These are phyloP conservation scores for Boletus huronensis DNA, from an alignment of 768 basidiomycete genomes.

Conservation along the genomic window DNA sequence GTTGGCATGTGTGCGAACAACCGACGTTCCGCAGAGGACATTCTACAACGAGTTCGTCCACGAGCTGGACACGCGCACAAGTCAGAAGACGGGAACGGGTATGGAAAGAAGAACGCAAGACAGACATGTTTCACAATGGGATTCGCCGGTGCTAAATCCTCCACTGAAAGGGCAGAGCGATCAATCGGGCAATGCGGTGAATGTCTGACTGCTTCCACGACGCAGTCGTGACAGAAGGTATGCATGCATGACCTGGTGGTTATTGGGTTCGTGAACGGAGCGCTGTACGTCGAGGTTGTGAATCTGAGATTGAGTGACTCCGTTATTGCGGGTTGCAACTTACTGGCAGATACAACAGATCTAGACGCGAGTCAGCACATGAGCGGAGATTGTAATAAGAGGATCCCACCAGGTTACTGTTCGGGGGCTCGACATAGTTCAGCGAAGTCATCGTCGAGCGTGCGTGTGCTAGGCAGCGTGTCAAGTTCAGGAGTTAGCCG, in stretches of 20 bases:
- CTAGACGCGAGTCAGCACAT: conserved; percentile 34
- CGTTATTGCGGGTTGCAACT: conserved; percentile 4
- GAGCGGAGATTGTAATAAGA: not conserved
- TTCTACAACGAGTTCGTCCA: conserved; percentile 76
- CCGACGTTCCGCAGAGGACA: conserved; percentile 61
- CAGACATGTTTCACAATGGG: conserved; percentile 64
- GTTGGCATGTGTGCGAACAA: conserved; percentile 60
- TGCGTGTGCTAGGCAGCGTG: conserved; percentile 6
- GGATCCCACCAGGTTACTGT: conserved; percentile 60
- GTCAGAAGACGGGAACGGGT: conserved; percentile 5
- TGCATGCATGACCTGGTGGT: conserved; percentile 75
- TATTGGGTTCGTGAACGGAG: conserved; percentile 73
- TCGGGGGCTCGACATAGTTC: conserved; percentile 59
- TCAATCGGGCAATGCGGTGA: conserved; percentile 82
- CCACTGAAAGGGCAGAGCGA: conserved; percentile 57
- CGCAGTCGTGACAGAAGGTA: conserved; percentile 85
- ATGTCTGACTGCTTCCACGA: conserved; percentile 62
- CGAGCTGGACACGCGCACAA: conserved; percentile 49
- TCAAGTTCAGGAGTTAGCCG: not conserved
- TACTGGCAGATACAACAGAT: conserved; percentile 78
- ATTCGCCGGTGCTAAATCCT: conserved; percentile 64
- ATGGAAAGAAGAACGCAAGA: conserved; percentile 7
- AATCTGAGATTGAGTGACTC: conserved; percentile 6
- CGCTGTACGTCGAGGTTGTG: conserved; percentile 33
- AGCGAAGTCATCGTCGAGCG: conserved; percentile 24